phyloP scores from a whole-genome alignment of 2,329 filamentous ascomycete species.

The Aspergillus persii region DNA sequence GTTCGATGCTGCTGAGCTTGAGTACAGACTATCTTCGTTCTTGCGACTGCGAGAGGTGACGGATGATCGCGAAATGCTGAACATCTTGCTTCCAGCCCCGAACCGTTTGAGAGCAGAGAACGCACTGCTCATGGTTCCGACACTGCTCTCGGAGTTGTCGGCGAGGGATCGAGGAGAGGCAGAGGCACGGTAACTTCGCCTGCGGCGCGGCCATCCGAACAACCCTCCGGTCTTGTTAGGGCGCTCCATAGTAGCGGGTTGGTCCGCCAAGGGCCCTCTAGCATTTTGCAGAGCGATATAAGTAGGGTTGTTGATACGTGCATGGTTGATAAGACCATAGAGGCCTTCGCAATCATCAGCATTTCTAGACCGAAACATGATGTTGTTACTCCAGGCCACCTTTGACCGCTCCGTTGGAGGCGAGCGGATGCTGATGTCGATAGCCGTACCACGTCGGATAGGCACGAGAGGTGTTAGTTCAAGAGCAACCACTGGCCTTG shows the following conservation, averaged over 20 bases:
- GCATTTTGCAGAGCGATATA: slow-evolving; percentile 77
- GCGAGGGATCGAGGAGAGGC: slow-evolving; percentile 55
- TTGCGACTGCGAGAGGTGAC: slow-evolving; percentile 59
- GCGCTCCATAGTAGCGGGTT: slow-evolving; percentile 50
- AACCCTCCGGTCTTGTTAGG: slow-evolving; percentile 40
- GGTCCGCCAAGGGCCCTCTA: slow-evolving; percentile 59
- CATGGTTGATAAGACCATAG: slow-evolving; percentile 82
- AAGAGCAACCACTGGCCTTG: slow-evolving; percentile 62
- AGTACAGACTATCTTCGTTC: slow-evolving; percentile 57
- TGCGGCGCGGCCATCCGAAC: slow-evolving; percentile 52
- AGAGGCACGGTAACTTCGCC: slow-evolving; percentile 57
- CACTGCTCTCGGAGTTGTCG: slow-evolving; percentile 69
- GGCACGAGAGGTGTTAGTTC: slow-evolving; percentile 90
- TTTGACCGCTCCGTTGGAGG: slow-evolving; percentile 72
- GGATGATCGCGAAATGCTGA: slow-evolving; percentile 80
- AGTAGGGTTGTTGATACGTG: slow-evolving; percentile 87
- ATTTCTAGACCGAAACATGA: slow-evolving; percentile 83
- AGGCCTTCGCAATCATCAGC: slow-evolving; percentile 75
- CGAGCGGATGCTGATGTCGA: slow-evolving; percentile 92
- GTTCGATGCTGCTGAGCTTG: slow-evolving; percentile 48
- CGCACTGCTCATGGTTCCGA: slow-evolving; percentile 72
- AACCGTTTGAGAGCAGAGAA: slow-evolving; percentile 76
- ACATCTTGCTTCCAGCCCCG: slow-evolving; percentile 67
- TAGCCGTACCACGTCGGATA: slow-evolving; percentile 81
- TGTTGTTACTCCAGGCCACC: slow-evolving; percentile 69